These are phyloP conservation scores for Pichia sp. DNA, from an alignment of 1,139 yeast genomes.

Conservation along the genomic window DNA sequence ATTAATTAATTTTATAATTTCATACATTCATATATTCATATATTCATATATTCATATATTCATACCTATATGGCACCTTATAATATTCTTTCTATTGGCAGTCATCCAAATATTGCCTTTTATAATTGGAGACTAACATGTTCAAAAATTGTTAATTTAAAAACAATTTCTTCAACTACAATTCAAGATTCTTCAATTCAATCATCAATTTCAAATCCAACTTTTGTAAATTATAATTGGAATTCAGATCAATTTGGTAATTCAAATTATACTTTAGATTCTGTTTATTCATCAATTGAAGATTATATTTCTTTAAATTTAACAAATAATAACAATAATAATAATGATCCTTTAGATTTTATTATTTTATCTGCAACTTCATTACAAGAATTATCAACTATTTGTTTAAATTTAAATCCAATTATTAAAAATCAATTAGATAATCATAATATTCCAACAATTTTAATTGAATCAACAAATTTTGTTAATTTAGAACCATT, in stretches of 20 bases:
- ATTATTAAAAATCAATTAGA: conserved; percentile 28
- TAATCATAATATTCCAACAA: conserved; percentile 34
- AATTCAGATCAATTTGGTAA: conserved; percentile 28
- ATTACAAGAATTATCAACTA: conserved; percentile 40
- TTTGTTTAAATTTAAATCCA: conserved; percentile 33
- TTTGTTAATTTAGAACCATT: conserved; percentile 69
- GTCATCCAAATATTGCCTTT: conserved; percentile 44
- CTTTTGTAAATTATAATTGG: conserved; percentile 24
- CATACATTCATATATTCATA: too few relatives aligned
- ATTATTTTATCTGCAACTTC: conserved; percentile 42
- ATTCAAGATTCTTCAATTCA: conserved; percentile 4
- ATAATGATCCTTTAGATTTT: conserved; percentile 6
- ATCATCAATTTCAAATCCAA: conserved; percentile 4
- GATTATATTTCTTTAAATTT: conserved; percentile 4
- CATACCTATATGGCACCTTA: conserved; percentile 14
- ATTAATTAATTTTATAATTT: too few relatives aligned
- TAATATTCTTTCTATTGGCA: conserved; percentile 34
- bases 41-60: too few relatives aligned
- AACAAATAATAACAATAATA: not conserved
- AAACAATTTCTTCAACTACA: conserved; percentile 30
- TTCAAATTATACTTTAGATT: conserved; percentile 24
- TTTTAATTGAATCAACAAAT: conserved; percentile 64
- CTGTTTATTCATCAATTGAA: conserved; percentile 11
- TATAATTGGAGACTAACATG: conserved; percentile 44
- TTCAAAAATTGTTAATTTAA: conserved; percentile 36